Evolutionary conservation across 1,284 basidiomycete species (phyloP).

Genomic region (Microbotryum intermedium): DNA sequence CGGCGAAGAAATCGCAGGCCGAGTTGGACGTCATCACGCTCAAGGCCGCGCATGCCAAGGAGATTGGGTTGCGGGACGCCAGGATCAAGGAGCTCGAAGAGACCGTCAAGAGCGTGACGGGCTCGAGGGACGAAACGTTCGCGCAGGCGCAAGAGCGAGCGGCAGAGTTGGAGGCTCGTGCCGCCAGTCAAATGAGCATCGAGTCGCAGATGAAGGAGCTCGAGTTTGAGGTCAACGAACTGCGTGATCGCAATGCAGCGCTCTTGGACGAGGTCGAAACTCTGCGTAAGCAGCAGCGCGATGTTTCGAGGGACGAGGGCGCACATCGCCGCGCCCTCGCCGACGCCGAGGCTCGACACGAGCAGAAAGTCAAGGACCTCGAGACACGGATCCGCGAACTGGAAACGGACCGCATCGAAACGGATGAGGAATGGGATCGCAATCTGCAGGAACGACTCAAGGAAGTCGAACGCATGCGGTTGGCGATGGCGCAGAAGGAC

Average conservation of each 20-base stretch:
- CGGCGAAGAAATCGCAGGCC: constrained; percentile 56
- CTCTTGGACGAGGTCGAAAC: constrained; percentile 23
- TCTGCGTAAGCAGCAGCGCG: constrained; percentile 37
- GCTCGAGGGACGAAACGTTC: constrained; percentile 68
- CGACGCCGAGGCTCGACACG: constrained; percentile 65
- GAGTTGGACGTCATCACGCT: constrained; percentile 64
- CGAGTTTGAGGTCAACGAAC: constrained; percentile 73
- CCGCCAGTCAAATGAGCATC: constrained; percentile 60
- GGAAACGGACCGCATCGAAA: constrained; percentile 66
- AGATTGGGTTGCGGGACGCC: constrained; percentile 52
- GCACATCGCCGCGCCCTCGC: constrained; percentile 69
- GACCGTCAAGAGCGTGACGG: constrained; percentile 56
- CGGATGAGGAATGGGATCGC: constrained; percentile 64
- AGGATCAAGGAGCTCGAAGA: constrained; percentile 62
- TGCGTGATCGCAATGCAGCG: constrained; percentile 43
- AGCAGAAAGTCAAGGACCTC: constrained; percentile 63
- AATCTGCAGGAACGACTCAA: constrained; percentile 64
- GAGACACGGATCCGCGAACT: constrained; percentile 45
- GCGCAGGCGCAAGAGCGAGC: constrained; percentile 74
- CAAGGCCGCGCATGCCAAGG: constrained; percentile 65
- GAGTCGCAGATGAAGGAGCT: constrained; percentile 70
- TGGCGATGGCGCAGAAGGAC: constrained; percentile 49
- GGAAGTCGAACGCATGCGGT: constrained; percentile 66
- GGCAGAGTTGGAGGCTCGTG: constrained; percentile 73
- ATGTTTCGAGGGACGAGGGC: constrained; percentile 24